Evolutionary conservation across 2,329 filamentous ascomycete genomes (phyloP).

Genomic region (Alternaria alternata): DNA sequence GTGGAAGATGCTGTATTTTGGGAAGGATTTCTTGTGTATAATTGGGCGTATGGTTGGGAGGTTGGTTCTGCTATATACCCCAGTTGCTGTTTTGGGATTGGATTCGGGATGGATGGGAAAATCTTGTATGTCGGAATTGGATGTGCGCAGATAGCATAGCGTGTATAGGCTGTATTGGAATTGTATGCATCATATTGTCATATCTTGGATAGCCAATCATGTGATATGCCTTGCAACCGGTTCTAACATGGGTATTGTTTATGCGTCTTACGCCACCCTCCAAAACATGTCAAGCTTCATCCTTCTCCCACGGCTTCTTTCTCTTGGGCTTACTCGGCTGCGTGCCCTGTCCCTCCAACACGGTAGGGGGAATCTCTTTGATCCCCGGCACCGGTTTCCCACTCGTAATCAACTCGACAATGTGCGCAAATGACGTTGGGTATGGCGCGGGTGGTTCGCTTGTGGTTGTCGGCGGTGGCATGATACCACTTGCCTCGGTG

Average conservation of each 20-base stretch:
- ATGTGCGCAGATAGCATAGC: not conserved
- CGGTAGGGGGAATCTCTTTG: slow-evolving; percentile 81
- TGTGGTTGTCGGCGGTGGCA: slow-evolving; percentile 33
- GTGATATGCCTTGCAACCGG: not conserved
- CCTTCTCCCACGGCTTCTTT: slow-evolving; percentile 83
- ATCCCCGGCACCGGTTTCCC: slow-evolving; percentile 88
- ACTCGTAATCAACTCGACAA: slow-evolving; percentile 83
- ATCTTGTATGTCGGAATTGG: not conserved
- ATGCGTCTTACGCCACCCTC: not conserved
- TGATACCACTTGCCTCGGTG: slow-evolving; percentile 26
- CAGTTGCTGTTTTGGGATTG: slow-evolving; percentile 26
- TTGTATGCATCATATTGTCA: not conserved
- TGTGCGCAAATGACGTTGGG: slow-evolving; percentile 82
- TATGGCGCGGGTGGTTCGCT: slow-evolving; percentile 68
- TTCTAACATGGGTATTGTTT: not conserved
- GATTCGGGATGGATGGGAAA: not conserved
- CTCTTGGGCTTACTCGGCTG: slow-evolving; percentile 61
- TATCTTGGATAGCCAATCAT: not conserved
- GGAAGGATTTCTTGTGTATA: slow-evolving; percentile 8
- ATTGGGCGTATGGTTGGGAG: slow-evolving; percentile 8
- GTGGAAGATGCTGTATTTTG: not conserved
- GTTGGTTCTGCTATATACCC: slow-evolving; percentile 39
- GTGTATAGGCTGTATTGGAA: not conserved
- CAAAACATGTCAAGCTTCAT: slow-evolving; percentile 36
- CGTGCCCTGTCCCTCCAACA: slow-evolving; percentile 74